Evolutionary conservation across 2,329 filamentous ascomycete species (phyloP), one percentile per base, ranked within the genome.

Genomic region (Aureobasidium subglaciale): DNA sequence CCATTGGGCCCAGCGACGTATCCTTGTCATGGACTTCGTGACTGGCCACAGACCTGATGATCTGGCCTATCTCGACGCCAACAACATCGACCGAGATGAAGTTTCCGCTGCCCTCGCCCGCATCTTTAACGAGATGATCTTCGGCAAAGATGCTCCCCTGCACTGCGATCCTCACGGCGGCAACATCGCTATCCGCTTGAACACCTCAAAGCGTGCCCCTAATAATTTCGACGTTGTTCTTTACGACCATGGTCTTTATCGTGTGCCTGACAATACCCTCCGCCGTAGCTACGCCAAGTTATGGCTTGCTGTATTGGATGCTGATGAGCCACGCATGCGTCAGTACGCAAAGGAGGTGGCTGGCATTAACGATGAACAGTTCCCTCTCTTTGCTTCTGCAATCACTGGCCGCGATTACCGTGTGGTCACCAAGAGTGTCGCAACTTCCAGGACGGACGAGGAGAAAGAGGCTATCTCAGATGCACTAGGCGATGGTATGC

Each of bases 121-220:
- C 58, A 90, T 99, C 58, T 99, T 99, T 79, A 99, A 99, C 75
- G 91, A 97, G 69, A 99, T 99, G 93, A 96, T 99, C 63, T 99
- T 99, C 62, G 91, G 92, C 46, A 82, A 85, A 52, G 81, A 86
- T 58, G 92, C 92, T 0, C 90, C 93, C 0, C 75, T 99, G 35
- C 93, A 99, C 73, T 99, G 93, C 72, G 93, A 99, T 67, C 93
- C 93, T 0, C 93, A 99, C 67, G 93, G 91, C 45, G 93, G 93
- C 42, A 99, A 99, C 67, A 87, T 99, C 55, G 91, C 93, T 20
- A 90, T 99, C 59, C 85, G 91, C 38, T 84, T 88, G 68, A 93
- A 92, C 65, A 69, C 78, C 4, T 72, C 70, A 15, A 77, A 81
- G 32, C 75, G 78, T 35, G 75, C 76, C 57, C 78, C 84, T 10